Evolutionary conservation across 2,329 filamentous ascomycete species (phyloP).

Genomic region (Dendrostoma leiphaemia): DNA sequence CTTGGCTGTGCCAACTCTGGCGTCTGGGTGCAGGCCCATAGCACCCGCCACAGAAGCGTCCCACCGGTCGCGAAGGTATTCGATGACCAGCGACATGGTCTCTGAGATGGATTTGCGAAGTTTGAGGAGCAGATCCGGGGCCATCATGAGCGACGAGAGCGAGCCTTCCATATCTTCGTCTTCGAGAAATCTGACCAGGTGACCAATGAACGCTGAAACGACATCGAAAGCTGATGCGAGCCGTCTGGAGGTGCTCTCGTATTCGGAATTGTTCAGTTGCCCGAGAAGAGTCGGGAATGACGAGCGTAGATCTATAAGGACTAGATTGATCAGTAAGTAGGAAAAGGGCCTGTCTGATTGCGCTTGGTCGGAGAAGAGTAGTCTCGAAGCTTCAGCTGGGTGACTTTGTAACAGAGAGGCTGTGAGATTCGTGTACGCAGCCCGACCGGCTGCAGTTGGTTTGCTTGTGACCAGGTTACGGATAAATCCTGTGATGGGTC

Average conservation of each 20-base stretch:
- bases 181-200: slow-evolving; percentile 54
- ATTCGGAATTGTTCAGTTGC: slow-evolving; percentile 54
- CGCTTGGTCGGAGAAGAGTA: slow-evolving; percentile 52
- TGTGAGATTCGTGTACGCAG: slow-evolving; percentile 58
- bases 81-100: slow-evolving; percentile 60
- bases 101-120: slow-evolving; percentile 60
- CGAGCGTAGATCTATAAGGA: slow-evolving; percentile 64
- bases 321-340: slow-evolving; percentile 62
- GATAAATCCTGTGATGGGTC: slow-evolving; percentile 44
- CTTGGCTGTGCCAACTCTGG: slow-evolving; percentile 42
- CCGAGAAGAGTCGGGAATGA: slow-evolving; percentile 59
- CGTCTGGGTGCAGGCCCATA: slow-evolving; percentile 58
- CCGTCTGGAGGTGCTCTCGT: slow-evolving; percentile 48
- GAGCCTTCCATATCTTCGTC: slow-evolving; percentile 33
- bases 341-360: slow-evolving; percentile 51
- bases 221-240: slow-evolving; percentile 62
- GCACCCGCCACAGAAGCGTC: slow-evolving; percentile 63
- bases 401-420: slow-evolving; percentile 57
- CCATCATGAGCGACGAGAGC: slow-evolving; percentile 40
- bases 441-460: slow-evolving; percentile 53
- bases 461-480: slow-evolving; percentile 52
- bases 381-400: slow-evolving; percentile 39
- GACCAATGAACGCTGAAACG: slow-evolving; percentile 59
- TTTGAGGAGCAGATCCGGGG: slow-evolving; percentile 59
- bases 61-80: slow-evolving; percentile 69